A percentile compares a stretch with the other conserved stretches of the same genome.
phyloP scores from a whole-genome alignment of 1,284 basidiomycete species.

The Ceratorhiza oryzae-sativae region DNA sequence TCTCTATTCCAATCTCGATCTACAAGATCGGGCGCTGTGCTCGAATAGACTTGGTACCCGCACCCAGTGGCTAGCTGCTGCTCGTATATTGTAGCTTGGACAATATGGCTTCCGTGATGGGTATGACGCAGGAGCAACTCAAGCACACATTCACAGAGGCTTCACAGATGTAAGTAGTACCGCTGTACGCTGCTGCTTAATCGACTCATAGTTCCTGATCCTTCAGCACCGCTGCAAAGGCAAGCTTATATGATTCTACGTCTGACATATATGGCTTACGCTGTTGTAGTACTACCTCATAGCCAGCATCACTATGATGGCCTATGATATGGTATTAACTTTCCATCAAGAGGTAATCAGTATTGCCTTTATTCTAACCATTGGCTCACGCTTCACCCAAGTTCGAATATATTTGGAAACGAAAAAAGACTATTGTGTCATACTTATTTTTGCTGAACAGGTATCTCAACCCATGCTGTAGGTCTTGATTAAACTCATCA shows the following conservation, averaged over 20 bases:
- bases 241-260: not conserved
- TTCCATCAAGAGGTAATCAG: conserved; percentile 23
- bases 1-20: not conserved
- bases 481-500: not conserved
- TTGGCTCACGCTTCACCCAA: not conserved
- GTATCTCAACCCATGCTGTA: conserved; percentile 34
- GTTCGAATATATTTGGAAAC: conserved; percentile 34
- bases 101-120: conserved; percentile 1
- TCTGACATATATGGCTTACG: not conserved
- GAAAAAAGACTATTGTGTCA: conserved; percentile 31
- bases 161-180: conserved; percentile 22
- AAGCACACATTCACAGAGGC: conserved; percentile 21
- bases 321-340: conserved; percentile 33
- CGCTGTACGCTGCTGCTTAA: not conserved
- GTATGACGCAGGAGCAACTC: conserved; percentile 15
- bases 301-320: conserved; percentile 35
- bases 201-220: not conserved
- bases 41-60: not conserved
- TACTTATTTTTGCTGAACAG: conserved; percentile 33
- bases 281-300: conserved; percentile 21
- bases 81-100: not conserved
- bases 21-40: conserved; percentile 6
- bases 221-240: conserved; percentile 29
- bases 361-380: not conserved
- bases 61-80: not conserved